Conservation (phyloP, 495 filamentous ascomycete genomes). For the Hyphodiscus hymeniophilus region DNA sequence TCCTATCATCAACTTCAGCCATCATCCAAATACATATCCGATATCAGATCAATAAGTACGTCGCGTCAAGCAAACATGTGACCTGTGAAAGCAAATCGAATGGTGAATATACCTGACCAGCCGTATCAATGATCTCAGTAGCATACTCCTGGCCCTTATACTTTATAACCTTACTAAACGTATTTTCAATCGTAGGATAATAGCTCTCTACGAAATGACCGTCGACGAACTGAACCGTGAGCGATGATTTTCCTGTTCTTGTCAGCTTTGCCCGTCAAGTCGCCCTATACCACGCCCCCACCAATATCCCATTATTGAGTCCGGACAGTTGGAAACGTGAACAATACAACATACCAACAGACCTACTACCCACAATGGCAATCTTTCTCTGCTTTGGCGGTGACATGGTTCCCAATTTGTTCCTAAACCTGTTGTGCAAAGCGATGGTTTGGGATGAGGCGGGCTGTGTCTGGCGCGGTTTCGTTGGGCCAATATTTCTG, state of each 20-base stretch:
- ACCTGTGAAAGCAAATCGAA: background rate
- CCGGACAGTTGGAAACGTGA: too few relatives aligned
- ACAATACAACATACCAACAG: conserved; percentile 63
- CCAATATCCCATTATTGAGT: too few relatives aligned
- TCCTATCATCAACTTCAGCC: conserved; percentile 51
- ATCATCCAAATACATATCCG: background rate
- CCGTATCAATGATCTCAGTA: conserved; percentile 97
- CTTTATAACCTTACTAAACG: conserved; percentile 90
- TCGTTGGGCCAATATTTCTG: too few relatives aligned
- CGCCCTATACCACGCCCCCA: too few relatives aligned
- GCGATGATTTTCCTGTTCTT: conserved; percentile 84
- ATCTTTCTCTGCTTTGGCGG: conserved; percentile 95
- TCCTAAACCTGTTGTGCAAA: too few relatives aligned
- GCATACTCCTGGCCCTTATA: conserved; percentile 88
- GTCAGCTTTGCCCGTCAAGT: too few relatives aligned
- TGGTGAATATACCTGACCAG: conserved; percentile 68
- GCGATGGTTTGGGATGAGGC: too few relatives aligned
- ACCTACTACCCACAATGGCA: conserved; percentile 93
- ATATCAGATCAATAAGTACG: too few relatives aligned
- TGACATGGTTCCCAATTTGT: conserved; percentile 27
- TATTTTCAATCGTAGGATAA: conserved; percentile 99
- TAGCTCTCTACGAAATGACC: conserved; percentile 98
- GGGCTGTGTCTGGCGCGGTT: too few relatives aligned
- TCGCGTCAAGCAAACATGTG: too few relatives aligned
- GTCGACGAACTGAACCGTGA: conserved; percentile 96